These are phyloP conservation scores for Candida namnaoensis DNA, from an alignment of 805 yeast species.

Conservation along the genomic window DNA sequence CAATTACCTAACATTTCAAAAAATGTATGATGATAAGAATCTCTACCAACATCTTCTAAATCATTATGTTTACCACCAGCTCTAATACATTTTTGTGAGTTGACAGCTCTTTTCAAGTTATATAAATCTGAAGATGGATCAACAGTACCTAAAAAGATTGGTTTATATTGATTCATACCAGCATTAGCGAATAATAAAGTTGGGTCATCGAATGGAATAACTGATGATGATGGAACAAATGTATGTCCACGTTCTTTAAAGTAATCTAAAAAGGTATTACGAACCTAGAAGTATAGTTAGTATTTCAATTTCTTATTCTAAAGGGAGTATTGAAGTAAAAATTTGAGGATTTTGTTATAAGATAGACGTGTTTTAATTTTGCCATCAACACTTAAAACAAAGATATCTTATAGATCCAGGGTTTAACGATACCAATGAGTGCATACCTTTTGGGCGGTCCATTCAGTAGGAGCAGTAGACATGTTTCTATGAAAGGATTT, in stretches of 20 bases:
- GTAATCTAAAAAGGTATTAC: conserved; percentile 78
- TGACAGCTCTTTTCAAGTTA: conserved; percentile 77
- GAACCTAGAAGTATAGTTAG: conserved; percentile 33
- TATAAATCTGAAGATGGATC: conserved; percentile 90
- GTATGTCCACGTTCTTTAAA: conserved; percentile 66
- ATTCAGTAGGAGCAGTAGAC: conserved; percentile 19
- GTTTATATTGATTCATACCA: conserved; percentile 99
- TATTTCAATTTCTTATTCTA: background rate
- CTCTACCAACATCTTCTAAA: conserved; percentile 96
- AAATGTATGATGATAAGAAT: conserved; percentile 96
- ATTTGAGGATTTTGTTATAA: too few species aligned
- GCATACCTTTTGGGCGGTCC: conserved; percentile 20
- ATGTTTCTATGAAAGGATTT: conserved; percentile 9
- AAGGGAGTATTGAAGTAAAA: background rate
- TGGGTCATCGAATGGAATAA: conserved; percentile 97
- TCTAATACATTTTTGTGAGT: conserved; percentile 97
- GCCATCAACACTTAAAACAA: too few species aligned
- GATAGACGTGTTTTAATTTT: too few species aligned
- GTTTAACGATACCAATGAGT: too few species aligned
- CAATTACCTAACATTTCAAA: conserved; percentile 99
- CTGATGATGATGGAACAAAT: conserved; percentile 88
- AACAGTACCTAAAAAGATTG: conserved; percentile 94
- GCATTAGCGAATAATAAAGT: conserved; percentile 95
- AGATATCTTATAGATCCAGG: too few species aligned
- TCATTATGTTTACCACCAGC: conserved; percentile 99